Conservation (phyloP, 371 early-diverging fungal species). For the Mucor indicus region DNA sequence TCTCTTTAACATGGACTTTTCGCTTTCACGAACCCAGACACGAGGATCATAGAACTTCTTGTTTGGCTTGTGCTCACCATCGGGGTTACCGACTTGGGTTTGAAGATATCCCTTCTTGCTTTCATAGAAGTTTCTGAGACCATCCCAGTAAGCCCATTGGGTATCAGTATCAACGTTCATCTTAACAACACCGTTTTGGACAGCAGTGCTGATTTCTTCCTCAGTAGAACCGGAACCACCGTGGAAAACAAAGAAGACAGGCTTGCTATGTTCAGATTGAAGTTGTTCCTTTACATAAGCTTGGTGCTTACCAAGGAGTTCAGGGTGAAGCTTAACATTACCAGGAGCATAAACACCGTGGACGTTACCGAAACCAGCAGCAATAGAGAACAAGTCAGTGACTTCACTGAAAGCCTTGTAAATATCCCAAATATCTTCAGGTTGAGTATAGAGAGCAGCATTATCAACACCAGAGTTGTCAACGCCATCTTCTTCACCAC, state of each 20-base stretch:
- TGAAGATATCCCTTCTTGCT: slow-evolving; percentile 76
- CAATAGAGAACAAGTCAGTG: slow-evolving; percentile 84
- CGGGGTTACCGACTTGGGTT: slow-evolving; percentile 90
- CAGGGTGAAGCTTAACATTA: slow-evolving; percentile 87
- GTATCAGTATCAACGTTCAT: slow-evolving; percentile 89
- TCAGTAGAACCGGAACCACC: slow-evolving; percentile 90
- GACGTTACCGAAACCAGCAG: slow-evolving; percentile 88
- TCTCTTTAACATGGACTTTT: slow-evolving; percentile 79
- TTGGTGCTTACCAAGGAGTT: slow-evolving; percentile 87
- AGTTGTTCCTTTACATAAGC: slow-evolving; percentile 72
- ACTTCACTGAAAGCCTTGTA: slow-evolving; percentile 78
- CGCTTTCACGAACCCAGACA: slow-evolving; percentile 83
- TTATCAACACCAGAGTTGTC: slow-evolving; percentile 89
- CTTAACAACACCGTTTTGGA: slow-evolving; percentile 82
- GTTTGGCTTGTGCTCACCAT: slow-evolving; percentile 88
- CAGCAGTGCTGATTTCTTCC: slow-evolving; percentile 80
- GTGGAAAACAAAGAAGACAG: slow-evolving; percentile 92
- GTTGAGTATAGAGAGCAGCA: slow-evolving; percentile 85
- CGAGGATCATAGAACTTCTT: slow-evolving; percentile 95
- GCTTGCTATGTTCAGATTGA: slow-evolving; percentile 55
- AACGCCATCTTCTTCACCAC: slow-evolving; percentile 95
- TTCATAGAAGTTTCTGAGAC: slow-evolving; percentile 73
- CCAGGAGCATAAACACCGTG: slow-evolving; percentile 94
- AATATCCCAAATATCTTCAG: slow-evolving; percentile 91
- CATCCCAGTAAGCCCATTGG: slow-evolving; percentile 81